A percentile compares a stretch with the other conserved stretches of the same genome.
Evolutionary conservation across 2,329 filamentous ascomycete species (phyloP).

Genomic region (Xylaria sp.): DNA sequence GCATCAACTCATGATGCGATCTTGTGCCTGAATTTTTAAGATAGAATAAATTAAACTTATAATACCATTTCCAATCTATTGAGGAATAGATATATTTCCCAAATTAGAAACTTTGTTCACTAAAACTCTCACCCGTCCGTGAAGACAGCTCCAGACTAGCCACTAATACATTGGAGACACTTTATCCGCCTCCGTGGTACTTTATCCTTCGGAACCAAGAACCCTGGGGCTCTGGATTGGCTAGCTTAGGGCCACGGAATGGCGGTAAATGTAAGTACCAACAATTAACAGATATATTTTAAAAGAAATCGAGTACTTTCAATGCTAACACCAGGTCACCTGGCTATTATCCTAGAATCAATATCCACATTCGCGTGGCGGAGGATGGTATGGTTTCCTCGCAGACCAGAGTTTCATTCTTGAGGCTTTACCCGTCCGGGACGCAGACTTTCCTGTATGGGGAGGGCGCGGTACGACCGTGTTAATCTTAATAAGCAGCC

Average conservation of each 20-base stretch:
- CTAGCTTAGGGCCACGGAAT: background rate
- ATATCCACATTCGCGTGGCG: background rate
- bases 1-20: too few relatives aligned
- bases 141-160: conserved; percentile 8
- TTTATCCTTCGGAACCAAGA: background rate
- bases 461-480: background rate
- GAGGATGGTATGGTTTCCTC: background rate
- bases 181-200: conserved; percentile 16
- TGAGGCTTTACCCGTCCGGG: background rate
- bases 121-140: background rate
- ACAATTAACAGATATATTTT: background rate
- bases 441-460: background rate
- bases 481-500: background rate
- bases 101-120: too few relatives aligned
- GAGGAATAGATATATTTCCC: too few relatives aligned
- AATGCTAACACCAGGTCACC: background rate
- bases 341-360: background rate
- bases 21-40: too few relatives aligned
- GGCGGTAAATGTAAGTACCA: background rate
- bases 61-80: too few relatives aligned
- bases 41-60: too few relatives aligned
- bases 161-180: conserved; percentile 18
- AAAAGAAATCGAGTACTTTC: background rate
- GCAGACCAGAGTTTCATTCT: background rate
- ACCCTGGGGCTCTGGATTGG: too few relatives aligned